Evolutionary conservation across 2,329 filamentous ascomycete species (phyloP), one percentile per base, ranked within the genome.

Genomic region (Venturia nashicola): DNA sequence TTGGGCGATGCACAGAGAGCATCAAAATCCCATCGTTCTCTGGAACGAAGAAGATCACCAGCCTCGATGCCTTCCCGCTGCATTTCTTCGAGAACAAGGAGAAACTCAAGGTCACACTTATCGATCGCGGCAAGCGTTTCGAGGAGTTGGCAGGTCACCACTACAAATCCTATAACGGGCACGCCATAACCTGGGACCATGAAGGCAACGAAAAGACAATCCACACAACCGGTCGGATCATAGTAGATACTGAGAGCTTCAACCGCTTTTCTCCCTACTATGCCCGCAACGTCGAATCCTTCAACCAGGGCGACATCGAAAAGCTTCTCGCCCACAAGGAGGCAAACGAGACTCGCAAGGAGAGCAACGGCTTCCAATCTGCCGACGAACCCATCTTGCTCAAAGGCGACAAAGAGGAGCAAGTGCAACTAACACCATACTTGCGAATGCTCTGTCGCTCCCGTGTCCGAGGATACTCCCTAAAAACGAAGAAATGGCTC

Each of bases 211-310:
- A 59, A 18, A 39, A 43, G 40, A 39, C 57, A 16, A 43, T 59
- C 51, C 69, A 67, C 61, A 67, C 78, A 63, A 75, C 78, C 64
- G 77, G 78, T 42, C 75, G 79, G 23, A 77, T 83, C 39, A 76
- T 83, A 46, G 78, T 83, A 55, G 82, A 83, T 65, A 76, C 77
- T 0, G 76, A 80, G 40, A 77, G 76, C n/a, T 79, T 55, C 60
- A 65, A 62, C 34, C 61, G 64, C 39, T 65, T 65, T 61, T 59
- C 57, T 27, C 64, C 61, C 12, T 65, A 65, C 48, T 44, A 32
- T 39, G n/a, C 60, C 34, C 40, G 40, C 43, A 34, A 42, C 60
- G 60, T 43, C 42, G 20, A 34, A 18, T 39, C 43, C 60, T 51
- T 43, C 40, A 48, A 44, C 27, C 36, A 40, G 12, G n/a, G 16